Conservation (phyloP, 2,329 filamentous ascomycete species). For the Exophiala bonariae region DNA sequence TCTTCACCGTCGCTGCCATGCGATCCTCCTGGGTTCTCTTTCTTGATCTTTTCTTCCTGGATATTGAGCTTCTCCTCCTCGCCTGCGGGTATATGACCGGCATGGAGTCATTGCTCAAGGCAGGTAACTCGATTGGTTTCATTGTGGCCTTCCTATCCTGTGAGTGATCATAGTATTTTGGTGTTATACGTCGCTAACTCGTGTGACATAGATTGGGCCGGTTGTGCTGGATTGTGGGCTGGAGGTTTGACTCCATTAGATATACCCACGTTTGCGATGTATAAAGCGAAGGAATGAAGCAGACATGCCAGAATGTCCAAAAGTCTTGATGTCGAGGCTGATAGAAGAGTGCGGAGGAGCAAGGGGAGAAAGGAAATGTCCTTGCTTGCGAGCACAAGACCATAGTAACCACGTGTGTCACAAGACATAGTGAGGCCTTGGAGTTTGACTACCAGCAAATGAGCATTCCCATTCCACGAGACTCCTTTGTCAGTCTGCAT, state of each 20-base stretch:
- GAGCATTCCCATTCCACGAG: no score
- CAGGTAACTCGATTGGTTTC: slow-evolving; percentile 28
- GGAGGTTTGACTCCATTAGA: slow-evolving; percentile 26
- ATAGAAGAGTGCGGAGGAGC: no score
- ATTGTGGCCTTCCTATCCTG: slow-evolving; percentile 29
- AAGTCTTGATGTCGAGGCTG: no score
- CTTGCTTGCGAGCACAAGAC: no score
- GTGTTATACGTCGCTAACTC: neutral
- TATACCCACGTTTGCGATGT: slow-evolving; percentile 23
- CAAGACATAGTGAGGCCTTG: no score
- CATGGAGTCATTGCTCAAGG: slow-evolving; percentile 20
- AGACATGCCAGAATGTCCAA: no score
- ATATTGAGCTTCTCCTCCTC: slow-evolving; percentile 29
- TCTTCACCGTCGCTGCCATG: slow-evolving; percentile 30
- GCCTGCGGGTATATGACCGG: slow-evolving; percentile 30
- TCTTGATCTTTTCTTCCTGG: slow-evolving; percentile 27
- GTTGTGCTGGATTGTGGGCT: slow-evolving; percentile 25
- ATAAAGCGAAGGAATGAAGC: slow-evolving; percentile 9
- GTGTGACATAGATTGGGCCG: slow-evolving; percentile 25
- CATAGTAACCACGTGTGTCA: no score
- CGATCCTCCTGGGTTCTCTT: slow-evolving; percentile 31
- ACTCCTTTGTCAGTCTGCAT: no score
- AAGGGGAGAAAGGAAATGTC: no score
- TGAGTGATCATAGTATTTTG: slow-evolving; percentile 18
- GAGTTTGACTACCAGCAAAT: no score